These are phyloP conservation scores for Raphanus sativus DNA, from an alignment of 345 rosid species.

Conservation along the genomic window DNA sequence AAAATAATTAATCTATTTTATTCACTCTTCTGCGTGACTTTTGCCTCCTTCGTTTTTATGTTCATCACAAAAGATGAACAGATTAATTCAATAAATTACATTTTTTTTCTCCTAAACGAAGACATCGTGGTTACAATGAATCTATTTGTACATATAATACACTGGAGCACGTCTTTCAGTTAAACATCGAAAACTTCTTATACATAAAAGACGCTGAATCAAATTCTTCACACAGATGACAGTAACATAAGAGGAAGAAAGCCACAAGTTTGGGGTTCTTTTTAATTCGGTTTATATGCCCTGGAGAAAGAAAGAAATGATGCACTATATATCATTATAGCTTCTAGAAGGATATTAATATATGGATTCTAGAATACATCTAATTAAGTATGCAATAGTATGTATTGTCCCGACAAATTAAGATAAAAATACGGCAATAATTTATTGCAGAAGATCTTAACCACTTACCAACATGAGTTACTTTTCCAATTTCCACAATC, in stretches of 20 bases:
- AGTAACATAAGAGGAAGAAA: neutral
- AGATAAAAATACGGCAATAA: neutral
- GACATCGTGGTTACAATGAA: conserved; percentile 26
- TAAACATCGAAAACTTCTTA: conserved; percentile 9
- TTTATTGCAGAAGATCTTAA: conserved; percentile 14
- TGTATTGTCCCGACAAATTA: conserved; percentile 2
- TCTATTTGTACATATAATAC: neutral
- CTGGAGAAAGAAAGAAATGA: neutral
- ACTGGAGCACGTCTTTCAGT: conserved; percentile 30
- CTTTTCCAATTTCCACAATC: conserved; percentile 31
- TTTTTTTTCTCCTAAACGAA: neutral
- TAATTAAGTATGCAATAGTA: neutral
- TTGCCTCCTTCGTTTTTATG: no score
- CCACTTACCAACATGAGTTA: conserved; percentile 11
- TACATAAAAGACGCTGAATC: neutral
- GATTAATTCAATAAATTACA: neutral
- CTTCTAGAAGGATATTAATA: conserved; percentile 29
- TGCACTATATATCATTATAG: neutral
- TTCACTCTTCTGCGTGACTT: no score
- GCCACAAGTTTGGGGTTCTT: neutral
- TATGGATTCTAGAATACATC: neutral
- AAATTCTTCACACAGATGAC: neutral
- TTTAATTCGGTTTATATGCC: neutral
- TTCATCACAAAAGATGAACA: no score
- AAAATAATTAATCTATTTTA: no score